Conservation (phyloP, 2,329 filamentous ascomycete species). For the Zymoseptoria brevis region DNA sequence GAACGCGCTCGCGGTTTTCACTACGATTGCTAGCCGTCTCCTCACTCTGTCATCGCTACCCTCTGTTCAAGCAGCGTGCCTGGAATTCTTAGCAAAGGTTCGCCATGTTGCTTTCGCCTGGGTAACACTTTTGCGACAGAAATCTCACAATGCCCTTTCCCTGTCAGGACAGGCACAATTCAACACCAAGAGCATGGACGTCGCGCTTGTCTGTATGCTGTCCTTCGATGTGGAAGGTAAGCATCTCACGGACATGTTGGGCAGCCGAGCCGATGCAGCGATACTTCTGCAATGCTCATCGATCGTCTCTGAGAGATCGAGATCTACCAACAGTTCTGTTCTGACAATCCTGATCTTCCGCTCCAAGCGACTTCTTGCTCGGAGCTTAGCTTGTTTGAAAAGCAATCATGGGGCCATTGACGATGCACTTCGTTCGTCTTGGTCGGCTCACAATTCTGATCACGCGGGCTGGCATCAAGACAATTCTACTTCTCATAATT, state of each 20-base stretch:
- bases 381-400: conserved; percentile 3
- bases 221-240: conserved; percentile 34
- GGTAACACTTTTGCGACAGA: conserved; percentile 41
- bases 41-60: conserved; percentile 9
- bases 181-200: conserved; percentile 40
- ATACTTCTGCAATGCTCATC: conserved; percentile 15
- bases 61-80: background rate
- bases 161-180: conserved; percentile 22
- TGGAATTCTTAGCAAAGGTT: conserved; percentile 31
- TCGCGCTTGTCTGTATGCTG: conserved; percentile 48
- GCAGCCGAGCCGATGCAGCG: conserved; percentile 6
- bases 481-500: background rate
- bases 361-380: conserved; percentile 12
- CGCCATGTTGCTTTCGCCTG: conserved; percentile 43
- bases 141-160: conserved; percentile 34
- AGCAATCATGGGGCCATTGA: conserved; percentile 8
- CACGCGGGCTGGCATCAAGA: background rate
- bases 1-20: conserved; percentile 16
- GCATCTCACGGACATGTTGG: conserved; percentile 13
- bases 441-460: conserved; percentile 29
- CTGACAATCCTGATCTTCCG: background rate
- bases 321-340: background rate
- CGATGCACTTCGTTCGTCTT: conserved; percentile 26
- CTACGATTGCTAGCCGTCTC: conserved; percentile 14
- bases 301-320: conserved; percentile 4